phyloP scores from a whole-genome alignment of 164 flowering plant genomes.

The Santalum album region DNA sequence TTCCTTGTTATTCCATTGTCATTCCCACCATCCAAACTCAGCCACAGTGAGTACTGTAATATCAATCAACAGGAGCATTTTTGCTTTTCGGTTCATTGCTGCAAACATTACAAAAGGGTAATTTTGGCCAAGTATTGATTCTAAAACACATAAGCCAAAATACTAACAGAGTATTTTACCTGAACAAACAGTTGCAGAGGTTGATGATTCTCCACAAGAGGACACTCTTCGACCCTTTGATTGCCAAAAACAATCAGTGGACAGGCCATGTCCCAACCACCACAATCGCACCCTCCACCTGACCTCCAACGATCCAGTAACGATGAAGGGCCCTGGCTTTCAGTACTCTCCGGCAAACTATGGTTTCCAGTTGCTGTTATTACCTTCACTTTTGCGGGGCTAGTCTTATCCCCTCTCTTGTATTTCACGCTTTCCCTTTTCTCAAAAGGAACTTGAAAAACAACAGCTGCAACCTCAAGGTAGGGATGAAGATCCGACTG shows the following conservation, averaged over 20 bases:
- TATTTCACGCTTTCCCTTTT: slow-evolving; percentile 61
- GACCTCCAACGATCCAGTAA: slow-evolving; percentile 81
- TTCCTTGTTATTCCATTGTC: no score
- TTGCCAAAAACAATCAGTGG: slow-evolving; percentile 54
- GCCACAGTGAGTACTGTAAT: neutral
- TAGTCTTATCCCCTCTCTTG: slow-evolving; percentile 27
- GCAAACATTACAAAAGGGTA: no score
- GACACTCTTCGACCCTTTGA: slow-evolving; percentile 21
- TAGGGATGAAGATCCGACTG: slow-evolving; percentile 45
- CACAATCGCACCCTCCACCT: slow-evolving; percentile 97
- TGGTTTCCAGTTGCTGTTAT: slow-evolving; percentile 73
- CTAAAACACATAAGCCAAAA: neutral
- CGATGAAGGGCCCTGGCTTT: slow-evolving; percentile 49
- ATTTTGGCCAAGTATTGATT: no score
- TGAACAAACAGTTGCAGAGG: slow-evolving; percentile 58
- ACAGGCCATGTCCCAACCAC: slow-evolving; percentile 98
- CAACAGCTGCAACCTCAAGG: slow-evolving; percentile 71
- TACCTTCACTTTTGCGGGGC: slow-evolving; percentile 41
- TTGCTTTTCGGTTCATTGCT: no score
- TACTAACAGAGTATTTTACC: slow-evolving; percentile 30
- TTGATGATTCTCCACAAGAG: slow-evolving; percentile 17
- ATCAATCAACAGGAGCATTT: no score
- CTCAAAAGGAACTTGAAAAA: slow-evolving; percentile 55
- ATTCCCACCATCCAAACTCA: no score
- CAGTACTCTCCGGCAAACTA: slow-evolving; percentile 51